These are phyloP conservation scores for Uronychia setigera DNA, from an alignment of 73 alveolate species.

Conservation along the genomic window DNA sequence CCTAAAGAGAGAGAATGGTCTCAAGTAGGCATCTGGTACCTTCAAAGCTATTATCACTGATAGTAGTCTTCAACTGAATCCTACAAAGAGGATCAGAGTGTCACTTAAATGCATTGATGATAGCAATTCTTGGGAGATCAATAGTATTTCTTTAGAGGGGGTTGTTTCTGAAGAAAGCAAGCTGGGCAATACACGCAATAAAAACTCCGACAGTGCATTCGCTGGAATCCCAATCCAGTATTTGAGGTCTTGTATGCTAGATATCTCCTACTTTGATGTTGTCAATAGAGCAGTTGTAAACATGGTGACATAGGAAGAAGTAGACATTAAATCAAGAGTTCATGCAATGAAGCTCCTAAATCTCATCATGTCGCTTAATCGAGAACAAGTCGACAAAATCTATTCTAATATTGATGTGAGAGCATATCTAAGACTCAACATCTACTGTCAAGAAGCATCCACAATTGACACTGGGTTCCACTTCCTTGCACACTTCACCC, in stretches of 20 bases:
- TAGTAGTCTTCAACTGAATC: background rate
- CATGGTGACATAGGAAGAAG: background rate
- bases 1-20: background rate
- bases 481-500: background rate
- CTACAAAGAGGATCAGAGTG: background rate
- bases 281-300: slow-evolving; percentile 20
- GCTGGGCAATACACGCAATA: background rate
- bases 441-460: background rate
- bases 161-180: background rate
- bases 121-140: background rate
- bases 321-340: background rate
- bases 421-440: background rate
- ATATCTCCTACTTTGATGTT: slow-evolving; percentile 16
- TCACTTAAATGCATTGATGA: background rate
- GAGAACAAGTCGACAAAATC: background rate
- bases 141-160: background rate
- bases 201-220: background rate
- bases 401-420: background rate
- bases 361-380: background rate
- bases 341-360: background rate
- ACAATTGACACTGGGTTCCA: slow-evolving; percentile 3
- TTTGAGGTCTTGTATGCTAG: slow-evolving; percentile 46
- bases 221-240: slow-evolving; percentile 19
- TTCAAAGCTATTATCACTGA: background rate
- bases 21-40: background rate